Evolutionary conservation across 1,284 basidiomycete genomes (phyloP).

Genomic region (Malassezia sympodialis): DNA sequence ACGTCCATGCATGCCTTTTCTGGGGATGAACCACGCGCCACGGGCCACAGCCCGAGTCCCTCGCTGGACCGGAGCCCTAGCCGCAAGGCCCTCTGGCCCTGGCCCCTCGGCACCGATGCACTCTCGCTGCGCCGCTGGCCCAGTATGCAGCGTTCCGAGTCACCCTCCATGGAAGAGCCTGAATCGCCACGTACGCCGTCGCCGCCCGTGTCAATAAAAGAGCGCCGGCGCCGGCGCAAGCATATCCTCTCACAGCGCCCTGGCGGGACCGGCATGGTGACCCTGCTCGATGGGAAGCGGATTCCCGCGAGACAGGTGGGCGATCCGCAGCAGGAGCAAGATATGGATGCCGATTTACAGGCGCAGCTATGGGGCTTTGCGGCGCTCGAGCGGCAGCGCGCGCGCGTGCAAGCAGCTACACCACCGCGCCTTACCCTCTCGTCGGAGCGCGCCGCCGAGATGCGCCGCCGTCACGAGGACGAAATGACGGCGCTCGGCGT

Average conservation of each 20-base stretch:
- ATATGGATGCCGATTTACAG: constrained; percentile 25
- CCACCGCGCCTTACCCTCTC: constrained; percentile 13
- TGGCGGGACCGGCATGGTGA: constrained; percentile 46
- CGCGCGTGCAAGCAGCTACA: constrained; percentile 16
- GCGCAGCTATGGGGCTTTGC: constrained; percentile 41
- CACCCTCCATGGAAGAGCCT: neutral
- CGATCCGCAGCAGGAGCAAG: constrained; percentile 19
- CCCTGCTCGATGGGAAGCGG: constrained; percentile 41
- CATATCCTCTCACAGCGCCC: constrained; percentile 36
- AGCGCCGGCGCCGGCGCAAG: constrained; percentile 31
- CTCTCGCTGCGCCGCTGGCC: neutral
- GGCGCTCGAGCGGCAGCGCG: constrained; percentile 27
- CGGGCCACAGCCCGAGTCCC: neutral
- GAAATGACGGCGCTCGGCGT: constrained; percentile 40
- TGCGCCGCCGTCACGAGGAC: constrained; percentile 37
- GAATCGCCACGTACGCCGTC: neutral
- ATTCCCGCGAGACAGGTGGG: constrained; percentile 39
- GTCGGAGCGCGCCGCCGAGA: constrained; percentile 29
- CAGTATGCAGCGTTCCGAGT: neutral
- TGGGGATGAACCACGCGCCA: too few relatives aligned
- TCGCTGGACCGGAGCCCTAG: neutral
- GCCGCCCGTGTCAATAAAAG: constrained; percentile 11
- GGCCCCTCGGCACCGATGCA: neutral
- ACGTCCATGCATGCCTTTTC: too few relatives aligned
- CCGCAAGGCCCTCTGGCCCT: neutral